Base-by-base conservation (phyloP, 345 rosid species). In the Diplotaxis tenuifolia region DNA sequence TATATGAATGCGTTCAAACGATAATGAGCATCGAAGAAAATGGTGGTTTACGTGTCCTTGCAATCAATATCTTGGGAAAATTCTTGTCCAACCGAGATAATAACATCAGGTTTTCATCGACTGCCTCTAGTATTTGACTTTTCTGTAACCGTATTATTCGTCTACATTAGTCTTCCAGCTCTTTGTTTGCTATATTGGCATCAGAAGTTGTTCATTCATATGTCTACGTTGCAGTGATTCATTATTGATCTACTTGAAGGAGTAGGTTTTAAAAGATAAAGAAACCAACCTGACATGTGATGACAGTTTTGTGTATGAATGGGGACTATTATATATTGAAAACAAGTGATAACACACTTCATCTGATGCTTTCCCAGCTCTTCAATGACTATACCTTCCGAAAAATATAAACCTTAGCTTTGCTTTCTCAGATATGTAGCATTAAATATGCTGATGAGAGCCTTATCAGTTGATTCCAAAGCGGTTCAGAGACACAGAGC, bases 21-120 rank as follows among this genome's bases (percentile, higher is more conserved):
- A 94, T 94, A 67, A 89, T 91, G 97, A 91, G 97, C 85, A 84
- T 91, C 58, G 97, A 91, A 83, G 98, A 94, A 75, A 89, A 85
- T 75, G 89, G 97, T 82, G 98, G 98, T 57, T 83, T 94, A 63
- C 89, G 97, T 72, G 98, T 94, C 74, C 98, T 94, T 78, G 98
- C 98, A 65, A 88, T 94, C 76, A 94, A 94, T 83, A 91, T 94
- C 65, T 78, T 94, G 80, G 98, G 98, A 72, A 91, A 91, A 79
- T 94, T 94, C 73, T 84, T 94, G 84, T 92, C 98, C 69, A 94
- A 94, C 78, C 89, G 90, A 67, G 98, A 91, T 85, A 94, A 94
- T 78, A 94, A 94, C 86, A 94, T 89, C 86, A 91, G 98, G 98
- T 91, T 45, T 70, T 40, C 28, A 40, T 38, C 19, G 6, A 75